phyloP scores from a whole-genome alignment of 2,329 filamentous ascomycete genomes.

The Tolypocladium sp. region DNA sequence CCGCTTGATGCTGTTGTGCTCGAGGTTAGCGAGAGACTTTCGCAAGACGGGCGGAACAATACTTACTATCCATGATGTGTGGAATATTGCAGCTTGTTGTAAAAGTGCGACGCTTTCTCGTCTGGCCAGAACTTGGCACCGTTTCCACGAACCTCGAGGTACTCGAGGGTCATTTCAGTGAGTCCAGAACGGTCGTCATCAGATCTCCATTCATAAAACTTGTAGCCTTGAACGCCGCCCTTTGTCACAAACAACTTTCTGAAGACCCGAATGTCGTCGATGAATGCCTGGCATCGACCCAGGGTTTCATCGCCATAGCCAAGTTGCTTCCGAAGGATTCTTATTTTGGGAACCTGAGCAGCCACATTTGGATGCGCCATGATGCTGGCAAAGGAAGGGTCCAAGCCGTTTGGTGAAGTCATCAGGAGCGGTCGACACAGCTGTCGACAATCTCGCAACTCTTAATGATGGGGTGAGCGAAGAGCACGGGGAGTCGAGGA shows the following conservation, averaged over 20 bases:
- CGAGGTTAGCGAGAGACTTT: background rate
- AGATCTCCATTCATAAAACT: background rate
- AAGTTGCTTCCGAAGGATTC: background rate
- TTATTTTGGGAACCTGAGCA: background rate
- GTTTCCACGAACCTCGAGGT: background rate
- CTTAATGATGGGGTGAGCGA: background rate
- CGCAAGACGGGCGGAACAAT: background rate
- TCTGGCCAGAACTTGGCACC: background rate
- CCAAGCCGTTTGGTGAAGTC: background rate
- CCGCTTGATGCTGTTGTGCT: background rate
- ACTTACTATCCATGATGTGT: background rate
- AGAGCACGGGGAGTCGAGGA: background rate
- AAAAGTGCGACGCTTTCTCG: background rate
- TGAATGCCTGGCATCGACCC: background rate
- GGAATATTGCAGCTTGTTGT: background rate
- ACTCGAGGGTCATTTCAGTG: background rate
- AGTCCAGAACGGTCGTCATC: background rate
- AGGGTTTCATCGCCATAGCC: background rate
- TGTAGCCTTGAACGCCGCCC: background rate
- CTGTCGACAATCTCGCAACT: background rate
- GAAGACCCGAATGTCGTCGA: background rate
- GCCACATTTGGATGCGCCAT: background rate
- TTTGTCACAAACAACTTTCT: background rate
- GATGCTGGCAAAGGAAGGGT: background rate
- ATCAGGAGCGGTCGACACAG: background rate